Conservation (phyloP, 306 rosid genomes). For the Cicer chorassanicum region DNA sequence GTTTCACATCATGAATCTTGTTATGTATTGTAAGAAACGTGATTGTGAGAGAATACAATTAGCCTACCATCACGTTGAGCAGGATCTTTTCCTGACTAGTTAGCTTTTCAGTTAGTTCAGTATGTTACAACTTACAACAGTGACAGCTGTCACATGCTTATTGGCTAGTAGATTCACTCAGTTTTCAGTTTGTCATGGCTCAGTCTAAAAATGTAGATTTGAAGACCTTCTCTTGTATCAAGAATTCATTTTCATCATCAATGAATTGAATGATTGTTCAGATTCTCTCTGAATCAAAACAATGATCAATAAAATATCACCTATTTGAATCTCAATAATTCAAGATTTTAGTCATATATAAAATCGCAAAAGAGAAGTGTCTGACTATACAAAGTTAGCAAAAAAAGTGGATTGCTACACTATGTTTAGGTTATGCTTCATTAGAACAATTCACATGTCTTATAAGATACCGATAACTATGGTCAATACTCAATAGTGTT, state of each 20-base stretch:
- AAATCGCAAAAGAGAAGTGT: background rate
- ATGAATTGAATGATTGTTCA: background rate
- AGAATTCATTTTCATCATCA: background rate
- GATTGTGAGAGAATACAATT: background rate
- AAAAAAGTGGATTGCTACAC: background rate
- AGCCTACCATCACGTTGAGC: background rate
- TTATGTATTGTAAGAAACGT: background rate
- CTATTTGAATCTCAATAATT: background rate
- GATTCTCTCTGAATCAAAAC: background rate
- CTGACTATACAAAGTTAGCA: background rate
- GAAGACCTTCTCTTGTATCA: background rate
- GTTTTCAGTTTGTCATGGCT: constrained; percentile 8
- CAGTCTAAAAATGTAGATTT: background rate
- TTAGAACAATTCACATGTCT: background rate
- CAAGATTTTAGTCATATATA: background rate
- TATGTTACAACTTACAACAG: background rate
- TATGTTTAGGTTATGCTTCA: background rate
- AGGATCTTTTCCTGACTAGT: constrained; percentile 1
- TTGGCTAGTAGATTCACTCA: background rate
- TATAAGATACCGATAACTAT: background rate
- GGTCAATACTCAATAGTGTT: background rate
- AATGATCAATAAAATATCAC: background rate
- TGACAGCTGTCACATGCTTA: background rate
- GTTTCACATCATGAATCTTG: background rate
- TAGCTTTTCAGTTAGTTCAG: background rate